Evolutionary conservation across 192 early-diverging fungal species (phyloP).

Genomic region (Coemansia nantahalensis): DNA sequence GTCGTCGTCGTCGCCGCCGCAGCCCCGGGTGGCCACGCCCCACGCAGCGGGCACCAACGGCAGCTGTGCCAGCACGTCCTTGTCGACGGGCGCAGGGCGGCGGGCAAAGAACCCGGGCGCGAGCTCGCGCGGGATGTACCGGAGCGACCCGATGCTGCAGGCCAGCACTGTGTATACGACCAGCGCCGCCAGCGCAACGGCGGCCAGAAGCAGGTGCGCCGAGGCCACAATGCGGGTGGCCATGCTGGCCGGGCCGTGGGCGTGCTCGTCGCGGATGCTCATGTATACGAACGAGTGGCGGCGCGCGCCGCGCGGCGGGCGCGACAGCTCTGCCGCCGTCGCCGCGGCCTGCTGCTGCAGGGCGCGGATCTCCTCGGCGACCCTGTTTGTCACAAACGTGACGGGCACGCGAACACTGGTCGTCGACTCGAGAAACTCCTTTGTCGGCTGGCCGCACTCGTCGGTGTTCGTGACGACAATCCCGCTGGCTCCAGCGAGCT

Average conservation of each 20-base stretch:
- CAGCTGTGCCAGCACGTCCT: constrained; percentile 21
- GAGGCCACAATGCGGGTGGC: constrained; percentile 29
- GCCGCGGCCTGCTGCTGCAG: constrained; percentile 20
- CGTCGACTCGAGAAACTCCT: constrained; percentile 31
- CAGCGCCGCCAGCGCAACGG: constrained; percentile 21
- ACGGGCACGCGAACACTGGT: constrained; percentile 30
- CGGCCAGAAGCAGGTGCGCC: constrained; percentile 29
- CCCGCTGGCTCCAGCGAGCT: constrained; percentile 21
- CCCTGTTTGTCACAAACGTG: constrained; percentile 32
- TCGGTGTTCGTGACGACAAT: constrained; percentile 42
- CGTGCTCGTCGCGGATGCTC: constrained; percentile 11
- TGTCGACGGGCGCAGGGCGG: constrained; percentile 32
- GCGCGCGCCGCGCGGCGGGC: neutral
- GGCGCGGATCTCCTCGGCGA: constrained; percentile 13
- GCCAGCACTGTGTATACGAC: constrained; percentile 27
- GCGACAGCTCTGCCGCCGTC: neutral
- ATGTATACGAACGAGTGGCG: constrained; percentile 31
- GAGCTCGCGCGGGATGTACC: constrained; percentile 37
- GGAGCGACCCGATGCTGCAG: constrained; percentile 42
- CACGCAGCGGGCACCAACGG: constrained; percentile 39
- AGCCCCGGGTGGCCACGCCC: constrained; percentile 10
- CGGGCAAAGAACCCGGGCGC: constrained; percentile 29
- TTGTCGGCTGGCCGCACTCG: constrained; percentile 32
- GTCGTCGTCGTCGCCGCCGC: constrained; percentile 5
- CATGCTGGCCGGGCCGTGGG: constrained; percentile 4